Evolutionary conservation across 805 yeast genomes (phyloP), one percentile per base, ranked within the genome.

Genomic region (Metschnikowia amazonensis): DNA sequence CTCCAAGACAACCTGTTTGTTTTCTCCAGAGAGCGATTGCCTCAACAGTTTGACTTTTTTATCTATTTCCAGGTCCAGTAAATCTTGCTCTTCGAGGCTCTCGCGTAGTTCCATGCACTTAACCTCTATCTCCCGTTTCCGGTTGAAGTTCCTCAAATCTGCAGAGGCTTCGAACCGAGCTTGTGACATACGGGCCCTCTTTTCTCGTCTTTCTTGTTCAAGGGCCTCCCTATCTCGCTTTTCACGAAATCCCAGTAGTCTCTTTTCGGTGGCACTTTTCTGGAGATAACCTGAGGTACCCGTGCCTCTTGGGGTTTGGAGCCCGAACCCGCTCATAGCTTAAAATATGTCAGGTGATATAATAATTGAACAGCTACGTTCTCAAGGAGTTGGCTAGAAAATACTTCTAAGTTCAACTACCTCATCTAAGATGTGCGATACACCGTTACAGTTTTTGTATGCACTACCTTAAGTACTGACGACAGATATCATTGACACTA

Each of bases 221-320:
- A 47, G 41, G 3, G 47, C 46, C 24, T 57, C 48, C 5, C 55
- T 47, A 49, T 37, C 60, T 57, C 39, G 59, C 33, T 45, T 57
- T 48, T 52, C 70, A 7, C 74, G 71, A 2, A 65, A 64, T 3
- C 66, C 58, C 13, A 58, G 59, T 16, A 48, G 47, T 23, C 48
- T 42, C 27, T 49, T 48, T 31, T 52, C 57, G 0, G 73, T 59
- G 1, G 61, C 57, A 51, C 70, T 80, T 49, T 70, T 67, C 53
- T 80, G 83, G 2, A 81, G 73, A 52, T 72, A 70, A 0, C 87
- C 87, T 20, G 83, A 80, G 0, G 87, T 81, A 0, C 83, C 81
- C 0, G 84, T 69, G 0, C 87, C 86, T 51, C 82, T 65, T 0
- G 83, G 77, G 0, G 79, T 74, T 34, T 69, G 70, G 18, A 80